Evolutionary conservation across 1,284 basidiomycete species (phyloP).

Genomic region (Vanrija pseudolonga): DNA sequence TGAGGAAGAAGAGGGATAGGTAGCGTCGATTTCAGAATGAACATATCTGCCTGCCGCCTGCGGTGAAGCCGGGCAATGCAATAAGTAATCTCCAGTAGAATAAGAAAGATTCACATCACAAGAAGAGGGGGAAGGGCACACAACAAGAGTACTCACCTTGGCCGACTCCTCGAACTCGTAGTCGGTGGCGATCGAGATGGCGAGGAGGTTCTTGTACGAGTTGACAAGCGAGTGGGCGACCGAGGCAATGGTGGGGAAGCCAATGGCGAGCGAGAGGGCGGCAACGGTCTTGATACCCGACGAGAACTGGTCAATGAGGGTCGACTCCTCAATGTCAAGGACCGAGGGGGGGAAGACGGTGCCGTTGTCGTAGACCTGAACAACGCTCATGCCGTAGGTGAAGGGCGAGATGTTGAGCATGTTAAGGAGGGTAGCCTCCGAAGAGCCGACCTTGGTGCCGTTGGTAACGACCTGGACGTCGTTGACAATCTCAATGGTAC

Average conservation of each 20-base stretch:
- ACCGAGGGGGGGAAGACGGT: conserved; percentile 87
- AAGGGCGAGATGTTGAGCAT: conserved; percentile 99
- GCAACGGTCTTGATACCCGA: conserved; percentile 93
- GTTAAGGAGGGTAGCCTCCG: conserved; percentile 97
- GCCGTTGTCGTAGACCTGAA: conserved; percentile 88
- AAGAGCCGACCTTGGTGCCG: conserved; percentile 89
- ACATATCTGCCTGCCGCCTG: conserved; percentile 34
- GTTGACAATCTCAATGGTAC: conserved; percentile 98
- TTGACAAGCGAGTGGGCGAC: conserved; percentile 94
- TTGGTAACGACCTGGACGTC: conserved; percentile 93
- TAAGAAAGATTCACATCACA: conserved; percentile 28
- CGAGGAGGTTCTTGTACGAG: conserved; percentile 97
- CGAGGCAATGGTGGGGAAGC: conserved; percentile 94
- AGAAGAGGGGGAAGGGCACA: conserved; percentile 12
- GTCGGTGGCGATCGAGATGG: conserved; percentile 86
- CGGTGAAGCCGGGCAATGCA: conserved; percentile 47
- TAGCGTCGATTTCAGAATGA: conserved; percentile 31
- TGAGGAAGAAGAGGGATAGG: neutral
- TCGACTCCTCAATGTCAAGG: conserved; percentile 88
- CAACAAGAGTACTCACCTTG: conserved; percentile 61
- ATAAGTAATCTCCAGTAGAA: conserved; percentile 55
- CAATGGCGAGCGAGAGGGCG: conserved; percentile 88
- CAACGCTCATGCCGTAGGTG: conserved; percentile 97
- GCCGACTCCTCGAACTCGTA: conserved; percentile 91
- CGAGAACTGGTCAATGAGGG: conserved; percentile 86